Evolutionary conservation across 202 grass and related monocot species (phyloP).

Genomic region (Cymbopogon flexuosus): DNA sequence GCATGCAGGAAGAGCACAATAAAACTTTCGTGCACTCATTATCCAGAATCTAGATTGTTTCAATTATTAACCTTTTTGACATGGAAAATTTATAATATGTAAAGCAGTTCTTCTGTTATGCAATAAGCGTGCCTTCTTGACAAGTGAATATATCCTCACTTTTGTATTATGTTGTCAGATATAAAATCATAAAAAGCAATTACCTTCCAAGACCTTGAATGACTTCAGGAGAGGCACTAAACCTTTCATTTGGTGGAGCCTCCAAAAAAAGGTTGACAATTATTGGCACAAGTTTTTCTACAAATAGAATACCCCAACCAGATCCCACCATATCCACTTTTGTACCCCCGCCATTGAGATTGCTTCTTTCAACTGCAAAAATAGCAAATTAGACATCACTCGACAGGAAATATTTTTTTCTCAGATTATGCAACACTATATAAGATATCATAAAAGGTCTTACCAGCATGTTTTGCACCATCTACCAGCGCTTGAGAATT

Average conservation of each 20-base stretch:
- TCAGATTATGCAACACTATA: slow-evolving; percentile 4
- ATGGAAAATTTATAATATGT: slow-evolving; percentile 19
- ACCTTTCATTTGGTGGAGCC: slow-evolving; percentile 80
- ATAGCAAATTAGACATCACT: slow-evolving; percentile 32
- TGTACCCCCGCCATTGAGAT: slow-evolving; percentile 31
- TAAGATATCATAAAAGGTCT: slow-evolving; percentile 26
- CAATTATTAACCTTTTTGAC: slow-evolving; percentile 25
- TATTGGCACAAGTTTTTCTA: slow-evolving; percentile 86
- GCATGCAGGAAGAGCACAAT: slow-evolving; percentile 17
- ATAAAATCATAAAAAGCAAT: neutral
- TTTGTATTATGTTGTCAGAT: slow-evolving; percentile 2
- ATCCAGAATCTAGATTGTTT: slow-evolving; percentile 15
- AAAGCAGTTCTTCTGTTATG: slow-evolving; percentile 9
- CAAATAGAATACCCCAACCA: slow-evolving; percentile 74
- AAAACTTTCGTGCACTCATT: neutral
- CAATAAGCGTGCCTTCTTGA: slow-evolving; percentile 29
- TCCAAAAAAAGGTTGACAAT: slow-evolving; percentile 84
- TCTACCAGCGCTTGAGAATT: slow-evolving; percentile 25
- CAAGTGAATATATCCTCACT: neutral
- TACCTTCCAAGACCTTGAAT: slow-evolving; percentile 96
- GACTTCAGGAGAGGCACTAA: slow-evolving; percentile 61
- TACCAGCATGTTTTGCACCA: slow-evolving; percentile 26
- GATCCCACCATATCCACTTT: slow-evolving; percentile 37
- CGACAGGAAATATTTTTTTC: neutral
- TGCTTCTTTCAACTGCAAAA: slow-evolving; percentile 40